These are phyloP conservation scores for Ulmus americana DNA, from an alignment of 331 rosid genomes.

Conservation along the genomic window DNA sequence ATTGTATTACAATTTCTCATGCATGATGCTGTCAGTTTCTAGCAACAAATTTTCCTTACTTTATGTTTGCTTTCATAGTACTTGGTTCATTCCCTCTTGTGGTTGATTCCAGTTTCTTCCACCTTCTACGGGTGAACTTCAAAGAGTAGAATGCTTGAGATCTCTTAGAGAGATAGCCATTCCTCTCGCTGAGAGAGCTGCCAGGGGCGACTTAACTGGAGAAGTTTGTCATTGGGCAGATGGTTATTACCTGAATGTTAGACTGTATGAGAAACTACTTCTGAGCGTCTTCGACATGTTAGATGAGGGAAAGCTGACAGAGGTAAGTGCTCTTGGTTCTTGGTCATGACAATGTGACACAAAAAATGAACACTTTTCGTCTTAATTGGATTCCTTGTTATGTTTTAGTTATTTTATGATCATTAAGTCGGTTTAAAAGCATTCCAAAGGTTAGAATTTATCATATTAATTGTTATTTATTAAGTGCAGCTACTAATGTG, in stretches of 20 bases:
- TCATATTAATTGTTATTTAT: neutral
- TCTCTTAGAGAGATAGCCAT: slow-evolving; percentile 73
- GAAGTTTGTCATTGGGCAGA: slow-evolving; percentile 99
- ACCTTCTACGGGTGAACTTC: slow-evolving; percentile 79
- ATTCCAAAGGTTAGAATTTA: slow-evolving; percentile 3
- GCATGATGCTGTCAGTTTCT: neutral
- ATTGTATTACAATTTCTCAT: neutral
- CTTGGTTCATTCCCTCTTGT: neutral
- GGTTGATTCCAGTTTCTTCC: slow-evolving; percentile 62
- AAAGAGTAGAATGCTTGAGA: slow-evolving; percentile 84
- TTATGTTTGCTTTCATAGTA: slow-evolving; percentile 11
- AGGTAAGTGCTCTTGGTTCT: slow-evolving; percentile 56
- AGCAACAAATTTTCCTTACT: neutral
- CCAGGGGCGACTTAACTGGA: slow-evolving; percentile 96
- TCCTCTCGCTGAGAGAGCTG: slow-evolving; percentile 93
- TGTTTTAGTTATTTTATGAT: slow-evolving; percentile 1
- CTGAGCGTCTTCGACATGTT: slow-evolving; percentile 88
- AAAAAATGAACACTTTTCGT: slow-evolving; percentile 20
- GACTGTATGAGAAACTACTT: slow-evolving; percentile 86
- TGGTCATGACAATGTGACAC: slow-evolving; percentile 13
- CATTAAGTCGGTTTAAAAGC: slow-evolving; percentile 4
- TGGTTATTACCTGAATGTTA: slow-evolving; percentile 85
- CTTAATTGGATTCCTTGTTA: slow-evolving; percentile 5
- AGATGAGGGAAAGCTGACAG: slow-evolving; percentile 89
- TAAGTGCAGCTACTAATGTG: neutral